Evolutionary conservation across 1,284 basidiomycete genomes (phyloP).

Genomic region (Cryptococcus sp.): DNA sequence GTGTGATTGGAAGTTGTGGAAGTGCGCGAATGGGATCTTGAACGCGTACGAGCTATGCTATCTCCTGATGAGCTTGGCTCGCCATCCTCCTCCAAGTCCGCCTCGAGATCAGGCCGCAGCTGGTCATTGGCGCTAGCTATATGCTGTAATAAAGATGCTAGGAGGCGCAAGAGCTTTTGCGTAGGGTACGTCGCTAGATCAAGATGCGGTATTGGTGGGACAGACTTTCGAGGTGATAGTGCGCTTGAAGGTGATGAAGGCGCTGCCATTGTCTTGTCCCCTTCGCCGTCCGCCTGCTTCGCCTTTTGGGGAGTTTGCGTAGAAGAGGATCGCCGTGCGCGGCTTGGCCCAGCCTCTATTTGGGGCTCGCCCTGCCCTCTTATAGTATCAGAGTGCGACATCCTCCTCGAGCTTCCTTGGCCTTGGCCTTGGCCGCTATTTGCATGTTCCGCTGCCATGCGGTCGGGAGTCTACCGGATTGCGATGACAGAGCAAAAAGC

Average conservation of each 20-base stretch:
- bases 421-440: too few species aligned
- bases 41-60: background rate
- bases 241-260: slow-evolving; percentile 25
- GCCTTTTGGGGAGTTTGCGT: background rate
- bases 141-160: slow-evolving; percentile 86
- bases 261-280: too few species aligned
- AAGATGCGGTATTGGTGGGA: slow-evolving; percentile 48
- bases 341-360: background rate
- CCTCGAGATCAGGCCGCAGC: slow-evolving; percentile 45
- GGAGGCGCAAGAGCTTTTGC: slow-evolving; percentile 72
- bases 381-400: too few species aligned
- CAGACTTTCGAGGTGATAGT: slow-evolving; percentile 16
- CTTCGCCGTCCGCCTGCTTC: background rate
- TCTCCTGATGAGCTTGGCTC: slow-evolving; percentile 4
- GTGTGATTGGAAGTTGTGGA: slow-evolving; percentile 10
- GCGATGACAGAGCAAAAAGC: too few species aligned
- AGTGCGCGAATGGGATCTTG: slow-evolving; percentile 16
- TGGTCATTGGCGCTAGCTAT: slow-evolving; percentile 89
- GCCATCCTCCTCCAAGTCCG: slow-evolving; percentile 16
- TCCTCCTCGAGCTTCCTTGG: too few species aligned
- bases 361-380: too few species aligned
- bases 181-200: slow-evolving; percentile 61
- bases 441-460: too few species aligned
- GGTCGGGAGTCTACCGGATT: too few species aligned
- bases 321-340: slow-evolving; percentile 1